Percentiles rank a stretch among this genome's conserved stretches.
phyloP scores from a whole-genome alignment of 1,284 basidiomycete genomes.

The Marasmius fiardii region DNA sequence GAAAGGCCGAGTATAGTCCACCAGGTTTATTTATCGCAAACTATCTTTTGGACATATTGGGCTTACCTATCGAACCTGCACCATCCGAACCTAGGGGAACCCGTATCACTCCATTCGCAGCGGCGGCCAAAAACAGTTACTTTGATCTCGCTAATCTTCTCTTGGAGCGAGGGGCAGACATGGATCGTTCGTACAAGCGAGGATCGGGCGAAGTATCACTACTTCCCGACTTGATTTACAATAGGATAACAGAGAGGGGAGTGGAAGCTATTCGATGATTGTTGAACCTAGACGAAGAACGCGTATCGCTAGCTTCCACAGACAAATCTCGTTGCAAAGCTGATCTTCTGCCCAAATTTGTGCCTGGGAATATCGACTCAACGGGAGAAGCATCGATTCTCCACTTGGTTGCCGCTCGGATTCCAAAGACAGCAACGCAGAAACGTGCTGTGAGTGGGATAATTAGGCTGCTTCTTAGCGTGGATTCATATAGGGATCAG shows the following conservation, averaged over 20 bases:
- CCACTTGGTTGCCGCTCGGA: neutral
- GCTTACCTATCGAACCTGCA: slow-evolving; percentile 4
- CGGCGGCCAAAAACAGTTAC: slow-evolving; percentile 4
- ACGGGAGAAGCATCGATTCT: neutral
- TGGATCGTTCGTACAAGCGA: slow-evolving; percentile 1
- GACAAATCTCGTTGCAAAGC: neutral
- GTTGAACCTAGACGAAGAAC: neutral
- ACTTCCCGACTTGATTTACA: slow-evolving; percentile 1
- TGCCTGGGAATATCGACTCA: neutral
- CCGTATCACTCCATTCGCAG: slow-evolving; percentile 1
- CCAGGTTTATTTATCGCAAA: slow-evolving; percentile 6
- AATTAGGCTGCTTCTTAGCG: neutral
- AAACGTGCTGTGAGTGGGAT: slow-evolving; percentile 3
- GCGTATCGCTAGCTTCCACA: neutral
- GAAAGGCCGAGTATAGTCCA: neutral
- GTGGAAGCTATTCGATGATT: slow-evolving; percentile 5
- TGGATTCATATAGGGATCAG: neutral
- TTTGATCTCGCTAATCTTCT: slow-evolving; percentile 8
- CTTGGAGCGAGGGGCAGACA: slow-evolving; percentile 7
- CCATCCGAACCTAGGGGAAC: neutral
- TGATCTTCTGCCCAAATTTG: slow-evolving; percentile 1
- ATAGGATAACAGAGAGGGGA: slow-evolving; percentile 3
- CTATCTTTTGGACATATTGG: slow-evolving; percentile 3
- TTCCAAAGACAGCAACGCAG: neutral
- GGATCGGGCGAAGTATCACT: neutral